Conservation (phyloP, 495 filamentous ascomycete species). For the Cercophora scortea region DNA sequence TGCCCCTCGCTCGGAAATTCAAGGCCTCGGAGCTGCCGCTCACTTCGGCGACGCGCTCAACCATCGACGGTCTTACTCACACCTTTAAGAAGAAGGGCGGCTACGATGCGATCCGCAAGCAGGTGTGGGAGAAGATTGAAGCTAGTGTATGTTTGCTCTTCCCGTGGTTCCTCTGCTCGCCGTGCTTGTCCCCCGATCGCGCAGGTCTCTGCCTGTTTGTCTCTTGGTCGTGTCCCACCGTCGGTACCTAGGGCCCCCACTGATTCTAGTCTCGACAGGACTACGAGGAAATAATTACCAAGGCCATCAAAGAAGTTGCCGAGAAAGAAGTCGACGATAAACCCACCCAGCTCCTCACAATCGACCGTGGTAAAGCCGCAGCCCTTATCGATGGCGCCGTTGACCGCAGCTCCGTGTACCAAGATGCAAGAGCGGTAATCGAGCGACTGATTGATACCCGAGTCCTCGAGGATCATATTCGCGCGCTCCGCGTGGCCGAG, state of each 20-base stretch:
- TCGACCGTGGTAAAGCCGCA: slow-evolving; percentile 72
- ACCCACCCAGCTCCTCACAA: slow-evolving; percentile 59
- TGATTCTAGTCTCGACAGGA: slow-evolving; percentile 36
- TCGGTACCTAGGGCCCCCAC: no score
- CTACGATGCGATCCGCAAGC: slow-evolving; percentile 76
- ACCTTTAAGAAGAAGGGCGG: slow-evolving; percentile 87
- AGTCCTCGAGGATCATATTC: slow-evolving; percentile 57
- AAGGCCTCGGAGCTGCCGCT: slow-evolving; percentile 80
- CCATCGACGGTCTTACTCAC: slow-evolving; percentile 71
- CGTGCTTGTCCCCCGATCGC: background rate
- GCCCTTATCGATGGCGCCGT: slow-evolving; percentile 80
- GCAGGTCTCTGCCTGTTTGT: background rate
- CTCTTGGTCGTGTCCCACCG: no score
- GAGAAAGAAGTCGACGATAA: slow-evolving; percentile 79
- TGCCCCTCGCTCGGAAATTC: slow-evolving; percentile 51
- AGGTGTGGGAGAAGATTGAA: slow-evolving; percentile 72
- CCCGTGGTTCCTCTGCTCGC: slow-evolving; percentile 1
- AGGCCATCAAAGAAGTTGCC: slow-evolving; percentile 60
- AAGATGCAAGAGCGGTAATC: slow-evolving; percentile 59
- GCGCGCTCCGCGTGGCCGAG: slow-evolving; percentile 62
- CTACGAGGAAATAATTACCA: slow-evolving; percentile 57
- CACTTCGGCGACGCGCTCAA: slow-evolving; percentile 57
- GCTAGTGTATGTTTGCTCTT: slow-evolving; percentile 49
- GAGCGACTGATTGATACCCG: slow-evolving; percentile 59
- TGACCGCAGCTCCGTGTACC: slow-evolving; percentile 75